A percentile compares a stretch with the other conserved stretches of the same genome.
Conservation (phyloP, 2,329 filamentous ascomycete genomes). For the Setomelanomma holmii region DNA sequence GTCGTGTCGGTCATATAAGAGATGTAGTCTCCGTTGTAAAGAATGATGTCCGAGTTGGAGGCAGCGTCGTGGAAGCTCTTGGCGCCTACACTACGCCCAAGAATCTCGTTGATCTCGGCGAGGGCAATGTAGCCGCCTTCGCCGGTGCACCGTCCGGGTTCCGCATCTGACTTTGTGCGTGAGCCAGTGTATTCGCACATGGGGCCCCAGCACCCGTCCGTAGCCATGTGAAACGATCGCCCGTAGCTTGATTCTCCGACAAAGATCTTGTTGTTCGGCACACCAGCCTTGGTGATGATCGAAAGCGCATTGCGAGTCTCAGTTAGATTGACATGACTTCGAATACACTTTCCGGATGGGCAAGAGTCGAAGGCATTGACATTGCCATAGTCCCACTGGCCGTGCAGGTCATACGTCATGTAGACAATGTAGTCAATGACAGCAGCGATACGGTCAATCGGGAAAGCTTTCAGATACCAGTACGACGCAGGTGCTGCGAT, state of each 20-base stretch:
- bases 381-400: slow-evolving; percentile 53
- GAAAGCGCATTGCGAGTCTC: slow-evolving; percentile 43
- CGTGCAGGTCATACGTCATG: slow-evolving; percentile 50
- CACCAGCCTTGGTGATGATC: slow-evolving; percentile 50
- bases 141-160: slow-evolving; percentile 47
- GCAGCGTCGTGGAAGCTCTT: too few species aligned
- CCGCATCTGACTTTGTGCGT: slow-evolving; percentile 32
- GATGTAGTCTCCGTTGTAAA: too few species aligned
- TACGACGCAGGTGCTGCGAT: slow-evolving; percentile 39
- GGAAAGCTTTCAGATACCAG: slow-evolving; percentile 39
- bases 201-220: slow-evolving; percentile 37
- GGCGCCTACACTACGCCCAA: too few species aligned
- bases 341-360: slow-evolving; percentile 32
- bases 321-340: slow-evolving; percentile 49
- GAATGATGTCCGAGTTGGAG: too few species aligned
- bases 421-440: slow-evolving; percentile 39
- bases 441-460: slow-evolving; percentile 25
- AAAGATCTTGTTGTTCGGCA: slow-evolving; percentile 37
- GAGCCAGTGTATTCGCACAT: slow-evolving; percentile 47
- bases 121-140: slow-evolving; percentile 51
- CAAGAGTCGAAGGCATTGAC: slow-evolving; percentile 34
- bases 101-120: slow-evolving; percentile 50
- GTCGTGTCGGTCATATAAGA: too few species aligned
- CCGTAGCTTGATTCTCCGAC: slow-evolving; percentile 48
- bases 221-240: slow-evolving; percentile 44